A percentile compares a stretch with the other conserved stretches of the same genome.
Conservation (phyloP, 2,329 filamentous ascomycete genomes). For the Botrytis paeoniae region DNA sequence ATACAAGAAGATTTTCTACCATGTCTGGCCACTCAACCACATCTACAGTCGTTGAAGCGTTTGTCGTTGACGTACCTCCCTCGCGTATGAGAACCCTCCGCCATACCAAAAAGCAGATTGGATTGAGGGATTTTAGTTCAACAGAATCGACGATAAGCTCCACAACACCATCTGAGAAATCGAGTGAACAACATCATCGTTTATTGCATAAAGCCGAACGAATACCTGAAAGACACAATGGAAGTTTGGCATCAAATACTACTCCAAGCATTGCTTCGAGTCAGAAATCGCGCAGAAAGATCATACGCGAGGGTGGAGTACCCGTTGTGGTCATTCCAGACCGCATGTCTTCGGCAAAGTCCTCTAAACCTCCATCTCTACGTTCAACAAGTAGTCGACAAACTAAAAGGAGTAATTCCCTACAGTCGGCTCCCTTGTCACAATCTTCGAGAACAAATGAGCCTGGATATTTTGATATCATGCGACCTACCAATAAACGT, state of each 20-base stretch:
- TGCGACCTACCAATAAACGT: slow-evolving; percentile 28
- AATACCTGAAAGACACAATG: slow-evolving; percentile 31
- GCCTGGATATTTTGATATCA: slow-evolving; percentile 45
- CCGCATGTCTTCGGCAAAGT: slow-evolving; percentile 49
- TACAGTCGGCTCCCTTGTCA: slow-evolving; percentile 47
- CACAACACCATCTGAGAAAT: slow-evolving; percentile 42
- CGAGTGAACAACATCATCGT: slow-evolving; percentile 30
- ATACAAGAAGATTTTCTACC: slow-evolving; percentile 50
- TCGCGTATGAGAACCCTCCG: slow-evolving; percentile 54
- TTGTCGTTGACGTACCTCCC: slow-evolving; percentile 51
- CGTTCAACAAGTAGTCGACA: slow-evolving; percentile 61
- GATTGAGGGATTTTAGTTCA: slow-evolving; percentile 47
- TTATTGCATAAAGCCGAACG: slow-evolving; percentile 30
- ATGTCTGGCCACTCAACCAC: slow-evolving; percentile 53
- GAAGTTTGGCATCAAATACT: slow-evolving; percentile 48
- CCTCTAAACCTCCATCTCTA: slow-evolving; percentile 52
- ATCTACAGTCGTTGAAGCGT: slow-evolving; percentile 58
- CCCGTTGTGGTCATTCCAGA: slow-evolving; percentile 62
- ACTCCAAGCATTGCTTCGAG: slow-evolving; percentile 52
- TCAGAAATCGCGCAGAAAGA: slow-evolving; percentile 54
- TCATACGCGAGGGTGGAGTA: slow-evolving; percentile 58
- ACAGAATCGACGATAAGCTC: slow-evolving; percentile 41
- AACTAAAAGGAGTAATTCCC: slow-evolving; percentile 52
- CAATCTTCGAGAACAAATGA: slow-evolving; percentile 46
- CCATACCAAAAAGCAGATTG: slow-evolving; percentile 56